Evolutionary conservation across 495 filamentous ascomycete species (phyloP).

Genomic region (Aspergillus funiculosus): DNA sequence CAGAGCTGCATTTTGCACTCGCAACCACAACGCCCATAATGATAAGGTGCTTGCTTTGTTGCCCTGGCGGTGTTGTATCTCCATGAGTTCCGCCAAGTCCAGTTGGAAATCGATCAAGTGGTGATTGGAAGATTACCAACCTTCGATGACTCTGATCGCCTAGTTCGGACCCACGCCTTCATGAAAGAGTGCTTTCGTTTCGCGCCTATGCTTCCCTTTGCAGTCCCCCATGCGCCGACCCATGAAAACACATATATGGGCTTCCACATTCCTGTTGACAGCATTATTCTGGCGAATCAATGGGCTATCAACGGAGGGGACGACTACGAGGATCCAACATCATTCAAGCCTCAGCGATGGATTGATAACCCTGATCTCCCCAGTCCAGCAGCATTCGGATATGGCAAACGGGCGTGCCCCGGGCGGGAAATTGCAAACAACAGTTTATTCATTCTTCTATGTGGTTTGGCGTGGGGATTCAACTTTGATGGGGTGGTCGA

Average conservation of each 20-base stretch:
- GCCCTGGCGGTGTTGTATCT: constrained; percentile 17
- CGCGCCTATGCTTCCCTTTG: constrained; percentile 51
- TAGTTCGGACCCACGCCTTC: constrained; percentile 48
- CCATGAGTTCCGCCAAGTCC: constrained; percentile 2
- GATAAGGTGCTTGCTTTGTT: constrained; percentile 4
- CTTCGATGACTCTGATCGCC: constrained; percentile 39
- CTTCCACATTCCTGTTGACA: constrained; percentile 48
- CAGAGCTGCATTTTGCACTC: not conserved
- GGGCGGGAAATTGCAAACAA: constrained; percentile 32
- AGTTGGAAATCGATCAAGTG: constrained; percentile 26
- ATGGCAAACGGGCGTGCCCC: constrained; percentile 54
- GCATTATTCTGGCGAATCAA: constrained; percentile 42
- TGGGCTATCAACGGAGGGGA: constrained; percentile 37
- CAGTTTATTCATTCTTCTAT: constrained; percentile 6
- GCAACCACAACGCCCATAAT: constrained; percentile 22
- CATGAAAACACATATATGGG: constrained; percentile 50
- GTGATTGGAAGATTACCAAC: constrained; percentile 37
- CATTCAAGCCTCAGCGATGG: constrained; percentile 39
- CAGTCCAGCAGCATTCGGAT: constrained; percentile 47
- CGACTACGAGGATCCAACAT: constrained; percentile 30
- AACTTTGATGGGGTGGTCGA: not conserved
- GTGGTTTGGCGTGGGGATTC: constrained; percentile 7
- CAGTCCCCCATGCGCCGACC: constrained; percentile 49
- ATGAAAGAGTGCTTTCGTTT: constrained; percentile 57
- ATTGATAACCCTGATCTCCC: constrained; percentile 36